Conservation (phyloP, 495 filamentous ascomycete genomes). For the Viridothelium virens region DNA sequence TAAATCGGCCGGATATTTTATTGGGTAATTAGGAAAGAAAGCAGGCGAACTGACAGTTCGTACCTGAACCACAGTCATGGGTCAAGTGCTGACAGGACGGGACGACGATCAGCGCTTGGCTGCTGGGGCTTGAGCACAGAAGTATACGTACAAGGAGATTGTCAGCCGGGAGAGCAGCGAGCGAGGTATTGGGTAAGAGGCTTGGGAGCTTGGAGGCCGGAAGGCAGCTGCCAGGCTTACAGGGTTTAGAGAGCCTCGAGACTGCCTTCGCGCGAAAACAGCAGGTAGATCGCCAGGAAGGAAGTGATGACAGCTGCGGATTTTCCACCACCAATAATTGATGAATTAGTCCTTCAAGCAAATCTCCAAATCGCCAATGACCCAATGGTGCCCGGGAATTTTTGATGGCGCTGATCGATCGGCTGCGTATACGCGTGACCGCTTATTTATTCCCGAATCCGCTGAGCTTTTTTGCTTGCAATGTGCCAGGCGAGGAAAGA, state of each 20-base stretch:
- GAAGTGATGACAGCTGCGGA: conserved; percentile 4
- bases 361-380: neutral
- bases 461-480: neutral
- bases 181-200: conserved; percentile 6
- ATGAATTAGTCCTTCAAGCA: neutral
- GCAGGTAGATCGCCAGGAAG: neutral
- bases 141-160: conserved; percentile 5
- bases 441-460: conserved; percentile 11
- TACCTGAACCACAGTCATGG: conserved; percentile 11
- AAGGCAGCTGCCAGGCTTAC: conserved; percentile 4
- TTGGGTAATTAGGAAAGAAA: neutral
- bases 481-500: neutral
- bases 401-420: conserved; percentile 2
- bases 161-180: conserved; percentile 1
- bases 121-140: conserved; percentile 5
- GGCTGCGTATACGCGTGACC: neutral
- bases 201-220: conserved; percentile 6
- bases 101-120: conserved; percentile 6
- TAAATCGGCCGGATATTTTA: neutral
- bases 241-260: conserved; percentile 7
- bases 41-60: conserved; percentile 6
- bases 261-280: neutral
- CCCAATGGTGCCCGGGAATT: neutral
- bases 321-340: conserved; percentile 3
- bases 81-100: conserved; percentile 9